Evolutionary conservation across 345 rosid species (phyloP), one percentile per base, ranked within the genome.

Genomic region (Populus davidiana): DNA sequence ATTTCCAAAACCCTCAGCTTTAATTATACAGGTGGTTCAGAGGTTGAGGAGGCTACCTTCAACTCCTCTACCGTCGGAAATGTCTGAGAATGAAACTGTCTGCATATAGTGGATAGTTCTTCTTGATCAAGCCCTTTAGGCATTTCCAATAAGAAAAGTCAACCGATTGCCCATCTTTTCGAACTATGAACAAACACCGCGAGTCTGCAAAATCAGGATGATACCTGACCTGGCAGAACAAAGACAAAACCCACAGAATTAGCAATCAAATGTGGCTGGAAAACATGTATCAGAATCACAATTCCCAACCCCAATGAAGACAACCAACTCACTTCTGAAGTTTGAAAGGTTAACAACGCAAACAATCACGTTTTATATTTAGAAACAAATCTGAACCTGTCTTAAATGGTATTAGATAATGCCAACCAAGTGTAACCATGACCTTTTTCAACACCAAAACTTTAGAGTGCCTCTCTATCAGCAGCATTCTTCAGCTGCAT

Each of bases 121-220:
- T 93, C 87, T 90, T 87, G 72, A 96, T 92, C 73, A 96, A 77
- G 20, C 98, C 98, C 84, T 92, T 90, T 82, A 93, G 88, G 90
- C 99, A 96, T 86, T 96, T 96, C 99, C 98, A 91, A 85, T 92
- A 96, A 6, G 99, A 96, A 87, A 96, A 93, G 84, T 93, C 98
- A 8, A 92, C 84, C 52, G 83, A 67, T 71, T 87, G 83, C 41
- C 97, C 98, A 79, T 96, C 98, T 79, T 79, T 92, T 56, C 93
- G 91, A 63, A 90, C 94, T 78, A 96, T 86, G 81, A 96, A 92
- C 90, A 96, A 47, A 82, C 99, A 96, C 68, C 95, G 78, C 0
- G 97, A 96, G 71, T 84, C 82, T 74, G 88, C 88, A 77, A 89
- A 93, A 21, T 92, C 98, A 39, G 98, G 98, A 78, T 93, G 99